Conservation (phyloP, 805 yeast genomes). For the Metschnikowia kunwiensis region DNA sequence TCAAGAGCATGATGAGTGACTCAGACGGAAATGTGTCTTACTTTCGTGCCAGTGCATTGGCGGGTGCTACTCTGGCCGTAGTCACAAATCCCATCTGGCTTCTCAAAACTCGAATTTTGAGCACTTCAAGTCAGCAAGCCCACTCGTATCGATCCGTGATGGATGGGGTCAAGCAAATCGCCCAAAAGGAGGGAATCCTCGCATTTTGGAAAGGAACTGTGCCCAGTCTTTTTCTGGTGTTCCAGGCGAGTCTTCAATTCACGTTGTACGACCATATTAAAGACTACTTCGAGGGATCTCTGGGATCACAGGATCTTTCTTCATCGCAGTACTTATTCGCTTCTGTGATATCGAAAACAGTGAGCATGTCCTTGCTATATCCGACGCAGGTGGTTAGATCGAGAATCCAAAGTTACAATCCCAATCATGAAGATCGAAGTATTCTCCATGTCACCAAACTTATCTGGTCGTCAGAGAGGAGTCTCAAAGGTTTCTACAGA, state of each 20-base stretch:
- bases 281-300: constrained; percentile 21
- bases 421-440: constrained; percentile 22
- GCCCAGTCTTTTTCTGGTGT: constrained; percentile 77
- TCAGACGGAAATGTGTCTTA: constrained; percentile 25
- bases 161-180: constrained; percentile 53
- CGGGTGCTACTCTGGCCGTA: constrained; percentile 74
- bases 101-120: constrained; percentile 80
- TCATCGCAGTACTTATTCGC: constrained; percentile 60
- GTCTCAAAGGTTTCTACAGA: constrained; percentile 65
- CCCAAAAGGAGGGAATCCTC: constrained; percentile 51
- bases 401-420: constrained; percentile 54
- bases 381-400: constrained; percentile 83
- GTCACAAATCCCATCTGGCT: constrained; percentile 96
- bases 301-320: constrained; percentile 29
- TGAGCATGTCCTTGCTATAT: constrained; percentile 66
- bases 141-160: constrained; percentile 56
- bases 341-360: constrained; percentile 65
- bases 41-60: constrained; percentile 40
- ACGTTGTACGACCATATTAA: constrained; percentile 81
- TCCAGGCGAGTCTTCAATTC: constrained; percentile 87
- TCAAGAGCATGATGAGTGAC: constrained; percentile 35
- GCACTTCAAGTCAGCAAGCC: constrained; percentile 43
- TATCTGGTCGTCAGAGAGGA: constrained; percentile 52
- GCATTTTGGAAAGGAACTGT: constrained; percentile 72
- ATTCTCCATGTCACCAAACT: constrained; percentile 30